These are phyloP conservation scores for Blumeria hordei DNA, from an alignment of 2,329 filamentous ascomycete genomes.

Conservation along the genomic window DNA sequence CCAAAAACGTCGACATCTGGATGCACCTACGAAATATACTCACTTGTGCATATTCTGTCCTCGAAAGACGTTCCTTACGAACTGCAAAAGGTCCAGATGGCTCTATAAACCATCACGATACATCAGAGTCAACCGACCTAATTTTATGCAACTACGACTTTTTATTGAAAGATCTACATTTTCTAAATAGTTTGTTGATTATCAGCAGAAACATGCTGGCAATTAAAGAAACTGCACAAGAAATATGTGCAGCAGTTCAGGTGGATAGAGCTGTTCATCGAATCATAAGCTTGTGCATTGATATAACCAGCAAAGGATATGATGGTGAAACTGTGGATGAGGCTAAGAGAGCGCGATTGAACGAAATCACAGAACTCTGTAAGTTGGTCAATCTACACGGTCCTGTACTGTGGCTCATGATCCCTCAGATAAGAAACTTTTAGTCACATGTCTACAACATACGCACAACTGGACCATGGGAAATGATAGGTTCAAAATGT, in stretches of 20 bases:
- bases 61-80: constrained; percentile 34
- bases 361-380: constrained; percentile 42
- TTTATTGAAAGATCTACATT: constrained; percentile 36
- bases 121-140: constrained; percentile 35
- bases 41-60: constrained; percentile 31
- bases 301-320: constrained; percentile 42
- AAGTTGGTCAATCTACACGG: constrained; percentile 11
- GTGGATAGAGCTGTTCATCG: constrained; percentile 44
- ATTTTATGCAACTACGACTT: constrained; percentile 37
- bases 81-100: constrained; percentile 28
- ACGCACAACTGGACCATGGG: constrained; percentile 47
- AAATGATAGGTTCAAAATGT: constrained; percentile 45
- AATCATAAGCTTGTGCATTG: constrained; percentile 39
- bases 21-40: constrained; percentile 39
- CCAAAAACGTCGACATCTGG: constrained; percentile 40
- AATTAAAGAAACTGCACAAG: constrained; percentile 38
- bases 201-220: constrained; percentile 40
- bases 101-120: constrained; percentile 29
- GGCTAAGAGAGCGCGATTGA: constrained; percentile 28
- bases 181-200: constrained; percentile 42
- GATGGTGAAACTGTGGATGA: constrained; percentile 37
- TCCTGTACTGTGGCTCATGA: not conserved
- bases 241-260: constrained; percentile 36
- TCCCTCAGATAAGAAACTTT: constrained; percentile 36
- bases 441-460: constrained; percentile 41